A percentile compares a stretch with the other conserved stretches of the same genome.
Conservation (phyloP, 495 filamentous ascomycete genomes). For the Cercophora samala region DNA sequence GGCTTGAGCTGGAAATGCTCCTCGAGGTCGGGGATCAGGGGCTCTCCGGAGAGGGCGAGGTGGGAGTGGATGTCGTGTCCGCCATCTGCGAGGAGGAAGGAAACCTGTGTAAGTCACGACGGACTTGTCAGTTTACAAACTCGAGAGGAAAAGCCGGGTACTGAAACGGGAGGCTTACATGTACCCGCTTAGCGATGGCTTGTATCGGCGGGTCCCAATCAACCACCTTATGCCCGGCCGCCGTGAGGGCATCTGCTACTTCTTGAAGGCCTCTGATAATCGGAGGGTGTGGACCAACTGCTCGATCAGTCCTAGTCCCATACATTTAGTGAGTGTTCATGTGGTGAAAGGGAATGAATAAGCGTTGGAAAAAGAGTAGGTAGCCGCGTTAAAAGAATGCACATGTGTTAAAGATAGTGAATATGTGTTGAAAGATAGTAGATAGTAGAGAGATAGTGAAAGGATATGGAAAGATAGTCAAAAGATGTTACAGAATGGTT, state of each 20-base stretch:
- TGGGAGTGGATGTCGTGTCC: not conserved
- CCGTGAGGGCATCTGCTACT: not conserved
- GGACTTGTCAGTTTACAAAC: not conserved
- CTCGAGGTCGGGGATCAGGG: not conserved
- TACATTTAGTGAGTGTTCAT: too few relatives aligned
- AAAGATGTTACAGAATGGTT: too few relatives aligned
- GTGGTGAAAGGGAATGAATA: too few relatives aligned
- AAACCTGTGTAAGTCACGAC: not conserved
- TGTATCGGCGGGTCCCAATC: not conserved
- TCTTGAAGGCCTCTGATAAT: not conserved
- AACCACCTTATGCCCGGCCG: not conserved
- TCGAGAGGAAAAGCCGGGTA: too few relatives aligned
- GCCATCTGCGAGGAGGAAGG: not conserved
- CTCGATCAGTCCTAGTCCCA: not conserved
- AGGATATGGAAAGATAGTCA: slow-evolving; percentile 35
- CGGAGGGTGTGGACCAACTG: not conserved
- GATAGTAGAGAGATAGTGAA: too few relatives aligned
- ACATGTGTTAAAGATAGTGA: too few relatives aligned
- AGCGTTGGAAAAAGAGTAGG: too few relatives aligned
- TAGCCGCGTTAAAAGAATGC: too few relatives aligned
- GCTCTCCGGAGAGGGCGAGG: not conserved
- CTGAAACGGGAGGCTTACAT: not conserved
- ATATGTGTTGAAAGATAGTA: too few relatives aligned
- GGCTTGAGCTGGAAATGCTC: not conserved
- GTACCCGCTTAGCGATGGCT: not conserved